Percentiles rank a stretch among this genome's conserved stretches.
These are phyloP conservation scores for Arthrobotrys musiformis DNA, from an alignment of 2,329 filamentous ascomycete genomes.

Conservation along the genomic window DNA sequence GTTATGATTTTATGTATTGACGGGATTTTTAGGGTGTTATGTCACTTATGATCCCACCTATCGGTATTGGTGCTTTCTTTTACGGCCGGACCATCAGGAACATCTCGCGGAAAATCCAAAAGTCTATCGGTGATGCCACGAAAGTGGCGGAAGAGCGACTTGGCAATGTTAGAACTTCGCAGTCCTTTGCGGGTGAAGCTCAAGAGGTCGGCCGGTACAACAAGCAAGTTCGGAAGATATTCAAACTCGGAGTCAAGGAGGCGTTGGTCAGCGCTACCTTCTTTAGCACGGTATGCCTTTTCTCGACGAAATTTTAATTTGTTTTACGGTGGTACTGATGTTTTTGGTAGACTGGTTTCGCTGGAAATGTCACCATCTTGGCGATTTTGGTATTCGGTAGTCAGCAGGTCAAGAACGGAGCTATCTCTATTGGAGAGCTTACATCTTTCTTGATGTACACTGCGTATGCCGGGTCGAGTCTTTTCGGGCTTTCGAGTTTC, in stretches of 20 bases:
- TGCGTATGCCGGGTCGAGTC: constrained; percentile 75
- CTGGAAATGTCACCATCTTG: constrained; percentile 96
- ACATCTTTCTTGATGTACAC: constrained; percentile 90
- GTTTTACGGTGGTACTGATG: background rate
- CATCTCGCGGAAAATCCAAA: constrained; percentile 90
- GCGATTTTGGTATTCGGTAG: constrained; percentile 90
- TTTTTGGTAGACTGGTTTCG: constrained; percentile 77
- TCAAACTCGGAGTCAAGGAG: constrained; percentile 85
- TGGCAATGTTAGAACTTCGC: constrained; percentile 94
- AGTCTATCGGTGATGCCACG: constrained; percentile 88
- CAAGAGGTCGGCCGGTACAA: constrained; percentile 93
- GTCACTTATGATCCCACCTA: constrained; percentile 85
- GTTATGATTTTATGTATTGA: background rate
- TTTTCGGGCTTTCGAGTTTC: constrained; percentile 94
- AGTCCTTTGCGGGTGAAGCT: constrained; percentile 93
- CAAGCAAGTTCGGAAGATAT: constrained; percentile 89
- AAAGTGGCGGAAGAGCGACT: constrained; percentile 99
- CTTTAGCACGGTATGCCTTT: constrained; percentile 72
- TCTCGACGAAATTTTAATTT: background rate
- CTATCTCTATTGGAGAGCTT: constrained; percentile 89
- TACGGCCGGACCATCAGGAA: constrained; percentile 91
- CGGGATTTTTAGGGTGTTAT: constrained; percentile 63
- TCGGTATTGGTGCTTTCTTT: constrained; percentile 88
- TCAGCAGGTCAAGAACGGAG: constrained; percentile 84
- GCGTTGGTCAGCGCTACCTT: constrained; percentile 90